Base-by-base conservation (phyloP, 306 rosid species). In the Vicia faba region DNA sequence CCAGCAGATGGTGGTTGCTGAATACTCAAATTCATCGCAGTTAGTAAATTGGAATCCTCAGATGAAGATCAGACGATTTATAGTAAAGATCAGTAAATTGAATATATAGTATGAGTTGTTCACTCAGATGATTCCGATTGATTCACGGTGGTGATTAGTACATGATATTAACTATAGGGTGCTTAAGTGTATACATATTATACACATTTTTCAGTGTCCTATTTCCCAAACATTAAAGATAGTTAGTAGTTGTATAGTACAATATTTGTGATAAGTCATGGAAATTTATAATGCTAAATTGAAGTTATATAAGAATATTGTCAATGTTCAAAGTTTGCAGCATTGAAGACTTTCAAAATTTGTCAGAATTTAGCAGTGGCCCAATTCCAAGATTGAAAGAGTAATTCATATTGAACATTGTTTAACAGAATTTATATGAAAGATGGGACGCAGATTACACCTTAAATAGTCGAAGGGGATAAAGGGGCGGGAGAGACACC, bases 1-100 rank as follows among this genome's bases (percentile, higher is more conserved):
- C 97, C 97, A 10, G 97, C 89, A 14, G 79, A 89, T 65, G 91
- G 86, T 61, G 90, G 90, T 15, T 87, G 96, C 33, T 88, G 74
- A 87, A 15, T 39, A 29, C 6, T 20, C 19, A 5, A 5, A 26
- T 55, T 28, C 19, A 26, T 39, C 39, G 5, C 19, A 1, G 20
- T 26, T 5, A 28, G 4, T 55, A 7, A 55, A 4, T 55, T 7
- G 19, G 10, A 55, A 55, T 28, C 35, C 5, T 29, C 4, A 5
- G 19, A 28, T 55, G 18, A 26, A 55, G 61, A 55, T 55, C 38
- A 55, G 14, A 50, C 2, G 5, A 11, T 50, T 19, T 12, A 49
- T 49, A 18, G 4, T 49, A 0, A 49, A 13, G 5, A 7, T 49
- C 5, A 5, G 1, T 49, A 49, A 16, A 4, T 13, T 1, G 2